phyloP scores from a whole-genome alignment of 352 stramenopile genomes.

The Phytopythium oedochilum region DNA sequence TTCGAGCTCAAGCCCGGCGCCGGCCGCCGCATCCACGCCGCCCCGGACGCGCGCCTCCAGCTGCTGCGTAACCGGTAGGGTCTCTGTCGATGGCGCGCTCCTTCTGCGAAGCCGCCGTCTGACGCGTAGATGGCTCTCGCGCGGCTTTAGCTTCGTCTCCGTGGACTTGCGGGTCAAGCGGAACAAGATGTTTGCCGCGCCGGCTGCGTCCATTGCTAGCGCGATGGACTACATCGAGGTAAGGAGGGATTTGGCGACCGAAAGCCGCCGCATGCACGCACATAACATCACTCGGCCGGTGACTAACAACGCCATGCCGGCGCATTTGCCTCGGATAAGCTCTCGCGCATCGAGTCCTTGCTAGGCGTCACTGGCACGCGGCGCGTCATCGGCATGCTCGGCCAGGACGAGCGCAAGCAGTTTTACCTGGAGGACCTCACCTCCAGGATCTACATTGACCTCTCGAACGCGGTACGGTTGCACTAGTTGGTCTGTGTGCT shows the following conservation, averaged over 20 bases:
- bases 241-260: too few species aligned
- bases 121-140: not conserved
- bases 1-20: constrained; percentile 68
- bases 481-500: not conserved
- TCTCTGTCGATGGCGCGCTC: not conserved
- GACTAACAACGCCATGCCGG: not conserved
- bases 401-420: constrained; percentile 73
- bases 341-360: constrained; percentile 87
- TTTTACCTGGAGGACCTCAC: constrained; percentile 83
- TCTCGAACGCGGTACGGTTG: constrained; percentile 46
- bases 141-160: constrained; percentile 35
- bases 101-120: not conserved
- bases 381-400: constrained; percentile 82
- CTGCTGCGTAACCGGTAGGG: constrained; percentile 55
- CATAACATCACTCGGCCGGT: not conserved
- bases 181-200: constrained; percentile 78
- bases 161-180: constrained; percentile 74
- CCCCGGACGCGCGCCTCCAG: constrained; percentile 49
- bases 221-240: constrained; percentile 71
- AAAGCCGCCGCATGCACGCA: too few species aligned
- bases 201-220: constrained; percentile 46
- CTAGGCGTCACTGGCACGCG: constrained; percentile 69
- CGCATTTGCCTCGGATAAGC: constrained; percentile 19
- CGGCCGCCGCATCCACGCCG: constrained; percentile 51
- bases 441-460: constrained; percentile 74